Base-by-base conservation (phyloP, 129 eudicot genomes). In the Cynara cardunculus region DNA sequence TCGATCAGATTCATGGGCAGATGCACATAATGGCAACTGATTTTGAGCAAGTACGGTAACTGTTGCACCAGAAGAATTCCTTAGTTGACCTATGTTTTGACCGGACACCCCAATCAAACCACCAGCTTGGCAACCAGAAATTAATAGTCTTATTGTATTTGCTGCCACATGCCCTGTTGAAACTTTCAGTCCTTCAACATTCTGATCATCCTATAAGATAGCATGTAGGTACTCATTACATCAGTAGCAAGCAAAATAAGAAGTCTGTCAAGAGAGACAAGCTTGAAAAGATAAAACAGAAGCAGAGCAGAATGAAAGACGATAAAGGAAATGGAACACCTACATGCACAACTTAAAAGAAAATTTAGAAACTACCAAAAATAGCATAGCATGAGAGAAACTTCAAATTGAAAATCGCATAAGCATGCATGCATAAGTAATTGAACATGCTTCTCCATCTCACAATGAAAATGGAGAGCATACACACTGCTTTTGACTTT, bases 121-220 rank as follows among this genome's bases (percentile, higher is more conserved):
- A 35, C 99, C 99, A 31, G 99, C 99, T 84, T 95, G 99, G 80
- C 94, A 89, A 82, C 97, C 99, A 81, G 99, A 94, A 68, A 95
- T 92, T 80, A 95, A 81, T 49, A 95, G 87, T 89, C 93, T 92
- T 62, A 95, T 69, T 31, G 99, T 87, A 87, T 95, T 95, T 56
- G 94, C 90, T 49, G 95, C 89, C 80, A 95, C 94, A 66, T 95
- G 99, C 10, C 85, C 97, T 41, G 89, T 88, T 71, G 86, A 90
- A 79, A 89, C 89, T 83, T 85, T 89, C 71, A 10, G 70, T 21
- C 89, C 78, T 84, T 89, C 93, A 4, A 67, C 69, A 72, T 77
- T 88, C 41, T 83, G 73, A 83, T 95, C 99, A 69, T 95, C 99
- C 99, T 95, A 73, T 62, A 44, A 49, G 21, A 72, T 24, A 28